phyloP scores from a whole-genome alignment of 2,329 filamentous ascomycete species.

The Paecilomyces variotii region DNA sequence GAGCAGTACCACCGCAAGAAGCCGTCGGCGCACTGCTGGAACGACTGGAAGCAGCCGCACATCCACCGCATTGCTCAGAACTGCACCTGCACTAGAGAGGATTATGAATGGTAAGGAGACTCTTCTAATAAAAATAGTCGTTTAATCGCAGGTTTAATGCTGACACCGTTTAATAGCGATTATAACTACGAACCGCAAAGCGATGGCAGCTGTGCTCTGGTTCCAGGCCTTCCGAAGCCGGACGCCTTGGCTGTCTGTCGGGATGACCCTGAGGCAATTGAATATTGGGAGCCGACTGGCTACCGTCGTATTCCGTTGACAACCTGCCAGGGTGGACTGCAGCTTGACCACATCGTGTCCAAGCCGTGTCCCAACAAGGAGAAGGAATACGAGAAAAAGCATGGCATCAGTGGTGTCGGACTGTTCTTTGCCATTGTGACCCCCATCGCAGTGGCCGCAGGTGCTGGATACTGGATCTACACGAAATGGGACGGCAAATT shows the following conservation, averaged over 20 bases:
- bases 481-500: constrained; percentile 82
- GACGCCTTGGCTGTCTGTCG: constrained; percentile 53
- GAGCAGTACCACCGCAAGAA: constrained; percentile 89
- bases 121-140: not conserved
- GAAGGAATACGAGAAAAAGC: constrained; percentile 69
- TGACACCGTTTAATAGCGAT: constrained; percentile 49
- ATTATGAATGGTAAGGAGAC: constrained; percentile 78
- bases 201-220: constrained; percentile 69
- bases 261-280: constrained; percentile 57
- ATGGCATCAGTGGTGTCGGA: constrained; percentile 59
- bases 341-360: constrained; percentile 61
- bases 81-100: constrained; percentile 73
- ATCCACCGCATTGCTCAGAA: constrained; percentile 64
- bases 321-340: constrained; percentile 69
- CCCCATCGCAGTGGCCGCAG: constrained; percentile 63
- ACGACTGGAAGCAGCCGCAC: constrained; percentile 62
- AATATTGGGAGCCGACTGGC: constrained; percentile 78
- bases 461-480: constrained; percentile 76
- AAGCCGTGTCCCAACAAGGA: constrained; percentile 71
- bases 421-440: constrained; percentile 81
- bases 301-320: constrained; percentile 86
- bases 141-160: not conserved
- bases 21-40: constrained; percentile 69
- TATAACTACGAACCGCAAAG: constrained; percentile 83
- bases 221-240: constrained; percentile 60